phyloP scores from a whole-genome alignment of 768 basidiomycete species.

The Trametopsis cervina region DNA sequence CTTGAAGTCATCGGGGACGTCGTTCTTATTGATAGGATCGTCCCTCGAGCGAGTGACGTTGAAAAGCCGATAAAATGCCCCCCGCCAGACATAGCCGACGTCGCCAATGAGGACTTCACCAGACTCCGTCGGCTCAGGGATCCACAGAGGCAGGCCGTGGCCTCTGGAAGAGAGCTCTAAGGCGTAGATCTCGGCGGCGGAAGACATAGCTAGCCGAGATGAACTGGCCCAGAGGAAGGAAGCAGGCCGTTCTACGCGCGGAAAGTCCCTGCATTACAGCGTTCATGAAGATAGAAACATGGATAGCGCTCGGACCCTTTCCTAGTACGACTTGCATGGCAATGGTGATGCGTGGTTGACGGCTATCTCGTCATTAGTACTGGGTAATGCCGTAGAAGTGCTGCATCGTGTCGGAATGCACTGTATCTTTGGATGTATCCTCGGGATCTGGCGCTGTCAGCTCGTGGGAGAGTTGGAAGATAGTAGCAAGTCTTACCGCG shows the following conservation, averaged over 20 bases:
- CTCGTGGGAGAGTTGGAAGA: too few species aligned
- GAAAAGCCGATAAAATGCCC: constrained; percentile 12
- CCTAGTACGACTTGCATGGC: neutral
- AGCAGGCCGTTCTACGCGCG: too few species aligned
- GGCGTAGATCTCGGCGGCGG: constrained; percentile 1
- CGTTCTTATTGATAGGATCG: constrained; percentile 1
- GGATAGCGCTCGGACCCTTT: neutral
- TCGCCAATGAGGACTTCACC: constrained; percentile 13
- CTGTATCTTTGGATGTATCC: too few species aligned
- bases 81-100: constrained; percentile 11
- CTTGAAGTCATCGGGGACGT: constrained; percentile 4
- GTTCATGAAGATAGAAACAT: neutral
- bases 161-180: neutral
- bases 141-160: constrained; percentile 11
- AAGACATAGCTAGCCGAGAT: too few species aligned
- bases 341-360: too few species aligned
- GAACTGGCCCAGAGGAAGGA: too few species aligned
- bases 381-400: too few species aligned
- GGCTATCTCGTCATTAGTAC: too few species aligned
- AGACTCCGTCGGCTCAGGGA: constrained; percentile 5
- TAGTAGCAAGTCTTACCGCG: too few species aligned
- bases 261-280: too few species aligned
- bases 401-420: too few species aligned
- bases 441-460: too few species aligned
- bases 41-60: neutral